phyloP scores from a whole-genome alignment of 2,329 filamentous ascomycete species.

The Septoria linicola region DNA sequence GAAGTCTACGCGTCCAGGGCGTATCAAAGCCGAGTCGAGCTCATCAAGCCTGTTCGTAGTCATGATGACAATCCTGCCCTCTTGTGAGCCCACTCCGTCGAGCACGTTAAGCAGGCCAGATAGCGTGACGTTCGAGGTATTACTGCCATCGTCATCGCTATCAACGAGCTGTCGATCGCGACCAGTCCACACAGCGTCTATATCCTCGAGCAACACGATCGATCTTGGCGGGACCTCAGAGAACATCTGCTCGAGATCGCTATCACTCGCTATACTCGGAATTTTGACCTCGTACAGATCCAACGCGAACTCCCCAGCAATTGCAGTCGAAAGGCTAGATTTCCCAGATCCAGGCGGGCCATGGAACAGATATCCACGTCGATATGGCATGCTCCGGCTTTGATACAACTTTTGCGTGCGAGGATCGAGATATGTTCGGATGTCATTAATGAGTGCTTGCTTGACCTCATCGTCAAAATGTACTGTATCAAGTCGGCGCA shows the following conservation, averaged over 20 bases:
- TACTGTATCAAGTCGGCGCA: conserved; percentile 69
- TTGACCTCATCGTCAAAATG: conserved; percentile 67
- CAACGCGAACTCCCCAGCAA: conserved; percentile 46
- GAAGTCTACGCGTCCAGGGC: conserved; percentile 66
- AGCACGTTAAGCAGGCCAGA: conserved; percentile 77
- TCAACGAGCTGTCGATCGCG: conserved; percentile 31
- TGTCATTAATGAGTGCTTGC: conserved; percentile 62
- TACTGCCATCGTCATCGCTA: conserved; percentile 18
- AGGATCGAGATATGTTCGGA: conserved; percentile 73
- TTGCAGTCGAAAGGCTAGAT: conserved; percentile 34
- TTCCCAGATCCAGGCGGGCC: conserved; percentile 54
- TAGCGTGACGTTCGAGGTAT: conserved; percentile 57
- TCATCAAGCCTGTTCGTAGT: conserved; percentile 72
- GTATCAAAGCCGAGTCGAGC: conserved; percentile 69
- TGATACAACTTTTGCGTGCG: conserved; percentile 72
- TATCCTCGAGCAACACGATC: conserved; percentile 45
- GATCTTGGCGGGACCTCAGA: conserved; percentile 42
- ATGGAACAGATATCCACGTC: conserved; percentile 74
- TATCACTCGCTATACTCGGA: conserved; percentile 55
- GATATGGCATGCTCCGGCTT: conserved; percentile 78
- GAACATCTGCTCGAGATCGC: conserved; percentile 52
- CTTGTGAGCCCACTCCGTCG: conserved; percentile 73
- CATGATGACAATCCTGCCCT: conserved; percentile 76
- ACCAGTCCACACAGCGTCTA: conserved; percentile 41
- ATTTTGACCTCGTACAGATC: conserved; percentile 41